Evolutionary conservation across 495 filamentous ascomycete genomes (phyloP), one percentile per base, ranked within the genome.

Genomic region (Neurospora sp.): DNA sequence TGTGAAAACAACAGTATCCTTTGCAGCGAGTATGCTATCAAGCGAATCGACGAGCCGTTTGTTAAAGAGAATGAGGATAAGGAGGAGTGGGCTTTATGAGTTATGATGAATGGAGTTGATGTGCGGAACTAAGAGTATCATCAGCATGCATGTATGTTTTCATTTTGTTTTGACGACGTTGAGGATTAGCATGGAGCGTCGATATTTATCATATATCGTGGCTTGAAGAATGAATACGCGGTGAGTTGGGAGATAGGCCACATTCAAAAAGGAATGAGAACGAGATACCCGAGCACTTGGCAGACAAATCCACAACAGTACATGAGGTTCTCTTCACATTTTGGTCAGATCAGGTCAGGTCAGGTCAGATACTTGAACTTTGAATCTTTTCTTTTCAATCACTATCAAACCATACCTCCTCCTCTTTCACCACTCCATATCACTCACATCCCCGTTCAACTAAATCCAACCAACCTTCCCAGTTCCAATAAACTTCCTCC

Each of bases 21-120:
- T 42, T 99, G 96, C 78, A 93, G 93, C 77, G 96, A 98, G 76
- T 92, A 94, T 83, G 96, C 94, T 3, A 94, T 99, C 76, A 94
- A 92, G 84, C 86, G 91, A 74, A 94, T 99, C 46, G 93, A 97
- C 75, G 94, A 96, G 82, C 93, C 96, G 3, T 98, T 99, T 80
- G 87, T 98, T 27, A 84, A 84, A 16, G 81, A 87, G 5, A 85
- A 85, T 8, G 94, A 98, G 73, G 87, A 93, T 77, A 82, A 80
- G 72, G 88, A 90, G 69, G 96, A 97, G 76, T 99, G 96, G 96
- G 90, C 90, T 70, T 81, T 98, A 70, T 97, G 82, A 82, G 20
- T 66, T 66, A 66, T 16, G 18, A 66, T 16, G 18, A 66, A 35
- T 66, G 54, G 54, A 66, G 27, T 66, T 2, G 27, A 54, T 66